These are phyloP conservation scores for Leishmania lainsoni DNA, from an alignment of 208 protist species.

Conservation along the genomic window DNA sequence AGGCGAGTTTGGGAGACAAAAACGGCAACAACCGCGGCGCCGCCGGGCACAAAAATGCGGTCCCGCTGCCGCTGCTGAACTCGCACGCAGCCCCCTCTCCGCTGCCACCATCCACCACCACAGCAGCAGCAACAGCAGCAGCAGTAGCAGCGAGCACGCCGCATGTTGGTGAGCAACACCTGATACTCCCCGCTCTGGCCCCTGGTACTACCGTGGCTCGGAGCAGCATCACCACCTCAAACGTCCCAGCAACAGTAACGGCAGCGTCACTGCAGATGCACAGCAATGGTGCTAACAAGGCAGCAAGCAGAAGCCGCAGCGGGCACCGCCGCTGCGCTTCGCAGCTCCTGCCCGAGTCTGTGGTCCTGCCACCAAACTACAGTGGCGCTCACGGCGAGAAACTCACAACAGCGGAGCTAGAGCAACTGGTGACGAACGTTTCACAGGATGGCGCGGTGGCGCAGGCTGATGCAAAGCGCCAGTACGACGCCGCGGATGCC, in stretches of 20 bases:
- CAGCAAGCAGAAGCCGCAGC: background rate
- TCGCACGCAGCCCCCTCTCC: background rate
- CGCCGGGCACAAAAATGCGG: background rate
- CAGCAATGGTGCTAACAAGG: background rate
- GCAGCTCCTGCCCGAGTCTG: background rate
- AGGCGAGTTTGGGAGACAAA: too few relatives aligned
- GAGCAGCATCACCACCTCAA: background rate
- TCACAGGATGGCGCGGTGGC: conserved; percentile 13
- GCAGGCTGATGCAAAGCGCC: conserved; percentile 7
- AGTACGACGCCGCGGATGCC: conserved; percentile 15
- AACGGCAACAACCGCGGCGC: background rate
- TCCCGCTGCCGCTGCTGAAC: background rate
- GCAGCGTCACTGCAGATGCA: background rate
- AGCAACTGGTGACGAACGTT: conserved; percentile 18
- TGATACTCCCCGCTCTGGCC: background rate
- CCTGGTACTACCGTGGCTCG: background rate
- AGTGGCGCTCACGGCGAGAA: conserved; percentile 34
- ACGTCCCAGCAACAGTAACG: too few relatives aligned
- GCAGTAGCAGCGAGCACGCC: background rate
- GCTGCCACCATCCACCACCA: background rate
- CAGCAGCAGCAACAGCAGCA: background rate
- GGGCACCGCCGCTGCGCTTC: background rate
- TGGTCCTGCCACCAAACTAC: conserved; percentile 34
- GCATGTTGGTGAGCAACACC: background rate
- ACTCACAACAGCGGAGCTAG: conserved; percentile 27